These are phyloP conservation scores for Trifolium subterraneum DNA, from an alignment of 306 rosid species.

Conservation along the genomic window DNA sequence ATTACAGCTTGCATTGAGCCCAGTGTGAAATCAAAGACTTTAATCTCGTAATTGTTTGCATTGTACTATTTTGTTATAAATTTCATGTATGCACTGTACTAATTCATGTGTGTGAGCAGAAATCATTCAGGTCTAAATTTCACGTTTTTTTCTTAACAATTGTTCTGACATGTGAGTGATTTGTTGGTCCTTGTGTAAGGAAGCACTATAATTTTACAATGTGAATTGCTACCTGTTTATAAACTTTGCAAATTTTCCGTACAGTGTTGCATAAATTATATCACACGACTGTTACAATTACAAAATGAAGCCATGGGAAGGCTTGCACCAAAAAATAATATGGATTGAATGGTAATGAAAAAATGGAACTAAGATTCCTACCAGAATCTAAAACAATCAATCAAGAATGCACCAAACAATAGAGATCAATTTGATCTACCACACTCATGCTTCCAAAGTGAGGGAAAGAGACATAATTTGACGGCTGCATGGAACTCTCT, in stretches of 20 bases:
- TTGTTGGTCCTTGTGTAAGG: background rate
- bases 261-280: slow-evolving; percentile 51
- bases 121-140: background rate
- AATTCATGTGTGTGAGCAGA: background rate
- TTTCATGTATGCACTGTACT: background rate
- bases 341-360: slow-evolving; percentile 62
- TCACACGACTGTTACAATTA: slow-evolving; percentile 46
- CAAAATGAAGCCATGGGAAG: slow-evolving; percentile 55
- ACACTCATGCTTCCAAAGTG: slow-evolving; percentile 43
- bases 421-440: slow-evolving; percentile 54
- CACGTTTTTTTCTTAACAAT: background rate
- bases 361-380: slow-evolving; percentile 53
- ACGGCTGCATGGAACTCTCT: slow-evolving; percentile 22
- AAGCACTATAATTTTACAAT: background rate
- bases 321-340: slow-evolving; percentile 60
- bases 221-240: slow-evolving; percentile 14
- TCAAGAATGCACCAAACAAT: slow-evolving; percentile 54
- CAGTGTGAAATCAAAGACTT: slow-evolving; percentile 46
- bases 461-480: slow-evolving; percentile 43
- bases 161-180: slow-evolving; percentile 3
- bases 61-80: background rate
- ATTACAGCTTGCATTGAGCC: slow-evolving; percentile 25
- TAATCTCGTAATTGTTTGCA: background rate
- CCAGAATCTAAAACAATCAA: slow-evolving; percentile 56
- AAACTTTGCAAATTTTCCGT: slow-evolving; percentile 36